Evolutionary conservation across 371 early-diverging fungal species (phyloP).

Genomic region (Haplosporangium sp.): DNA sequence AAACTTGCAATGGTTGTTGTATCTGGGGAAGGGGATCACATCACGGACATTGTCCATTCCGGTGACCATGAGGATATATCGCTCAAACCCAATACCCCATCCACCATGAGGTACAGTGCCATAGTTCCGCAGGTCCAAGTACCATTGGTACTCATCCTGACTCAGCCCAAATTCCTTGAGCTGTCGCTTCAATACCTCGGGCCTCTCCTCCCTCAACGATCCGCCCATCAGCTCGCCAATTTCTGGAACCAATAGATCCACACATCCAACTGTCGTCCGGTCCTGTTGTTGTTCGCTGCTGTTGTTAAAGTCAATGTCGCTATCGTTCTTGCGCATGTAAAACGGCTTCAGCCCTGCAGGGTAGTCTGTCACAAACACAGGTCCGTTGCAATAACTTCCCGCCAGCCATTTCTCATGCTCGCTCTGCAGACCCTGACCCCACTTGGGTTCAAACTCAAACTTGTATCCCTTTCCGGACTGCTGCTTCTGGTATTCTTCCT

Average conservation of each 20-base stretch:
- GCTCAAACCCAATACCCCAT: slow-evolving; percentile 94
- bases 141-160: slow-evolving; percentile 85
- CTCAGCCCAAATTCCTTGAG: slow-evolving; percentile 69
- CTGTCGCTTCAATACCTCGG: slow-evolving; percentile 63
- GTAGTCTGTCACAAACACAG: slow-evolving; percentile 94
- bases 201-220: slow-evolving; percentile 84
- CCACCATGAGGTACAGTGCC: slow-evolving; percentile 93
- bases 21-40: slow-evolving; percentile 83
- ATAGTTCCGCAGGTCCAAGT: slow-evolving; percentile 85
- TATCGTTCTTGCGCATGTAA: slow-evolving; percentile 84
- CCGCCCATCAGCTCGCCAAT: slow-evolving; percentile 94
- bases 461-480: neutral
- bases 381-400: slow-evolving; percentile 70
- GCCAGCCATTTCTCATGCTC: slow-evolving; percentile 93
- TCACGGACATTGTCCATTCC: slow-evolving; percentile 88
- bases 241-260: slow-evolving; percentile 90
- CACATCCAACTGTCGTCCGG: slow-evolving; percentile 81
- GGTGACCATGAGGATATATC: slow-evolving; percentile 82
- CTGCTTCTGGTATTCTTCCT: slow-evolving; percentile 24
- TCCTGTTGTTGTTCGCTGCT: slow-evolving; percentile 24
- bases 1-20: slow-evolving; percentile 64
- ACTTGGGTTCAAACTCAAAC: slow-evolving; percentile 76
- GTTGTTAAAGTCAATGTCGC: neutral
- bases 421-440: slow-evolving; percentile 84
- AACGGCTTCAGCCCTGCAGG: slow-evolving; percentile 88